Evolutionary conservation across 345 rosid species (phyloP), one percentile per base, ranked within the genome.

Genomic region (Melaleuca alternifolia): DNA sequence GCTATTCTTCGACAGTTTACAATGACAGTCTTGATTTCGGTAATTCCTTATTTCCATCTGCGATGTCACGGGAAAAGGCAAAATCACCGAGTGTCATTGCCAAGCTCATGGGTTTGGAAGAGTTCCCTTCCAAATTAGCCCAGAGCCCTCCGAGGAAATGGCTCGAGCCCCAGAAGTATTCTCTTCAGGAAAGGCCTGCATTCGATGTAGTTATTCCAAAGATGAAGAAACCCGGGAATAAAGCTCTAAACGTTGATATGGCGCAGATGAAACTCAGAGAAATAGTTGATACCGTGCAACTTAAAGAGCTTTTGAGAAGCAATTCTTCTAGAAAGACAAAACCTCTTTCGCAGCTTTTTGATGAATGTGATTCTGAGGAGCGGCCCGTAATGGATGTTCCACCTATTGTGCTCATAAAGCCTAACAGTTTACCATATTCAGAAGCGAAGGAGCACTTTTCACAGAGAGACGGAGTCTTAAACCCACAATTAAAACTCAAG

Each of bases 91-190:
- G 90, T 88, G 89, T 97, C 93, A 92, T 97, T 50, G 99, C 99
- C 87, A 95, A 92, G 94, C 94, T 97, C 61, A 96, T 97, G 99
- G 99, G 99, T 62, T 87, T 96, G 82, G 99, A 96, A 88, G 95
- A 89, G 54, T 86, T 92, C 23, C 93, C 95, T 50, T 89, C 89
- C 75, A 92, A 91, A 87, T 88, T 89, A 57, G 26, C 85, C 24
- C 90, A 65, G 57, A 89, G 85, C 81, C 81, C 81, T 71, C 81
- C 81, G 23, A 37, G 48, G 81, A 37, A 18, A 71, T 92, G 85
- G 85, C 10, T 88, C 51, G 89, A 85, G 82, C 26, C 54, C 71
- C 85, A 90, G 86, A 89, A 85, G 48, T 89, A 54, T 71, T 82
- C 83, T 37, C 86, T 79, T 62, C 87, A 50, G 24, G 87, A 56